Evolutionary conservation across 257 asterid genomes (phyloP), one percentile per base, ranked within the genome.

Genomic region (Forsythia suspensa): DNA sequence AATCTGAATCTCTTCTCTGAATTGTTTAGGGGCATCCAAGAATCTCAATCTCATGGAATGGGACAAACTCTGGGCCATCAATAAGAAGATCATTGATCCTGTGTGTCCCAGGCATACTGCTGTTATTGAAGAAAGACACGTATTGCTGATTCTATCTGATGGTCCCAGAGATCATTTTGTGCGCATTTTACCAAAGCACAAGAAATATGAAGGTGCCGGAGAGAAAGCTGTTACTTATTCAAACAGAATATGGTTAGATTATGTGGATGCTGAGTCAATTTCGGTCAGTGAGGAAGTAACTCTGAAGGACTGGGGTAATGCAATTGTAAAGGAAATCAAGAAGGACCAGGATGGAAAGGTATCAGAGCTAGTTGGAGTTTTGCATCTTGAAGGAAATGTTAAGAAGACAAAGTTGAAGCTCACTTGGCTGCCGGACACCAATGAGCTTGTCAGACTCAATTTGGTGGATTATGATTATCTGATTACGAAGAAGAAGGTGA

Each of bases 1-100:
- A 71, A 63, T 70, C 69, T 80, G 66, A 84, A 43, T 46, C 72
- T 70, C 65, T 52, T 59, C 67, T 74, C 55, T 18, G 11, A 77
- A 73, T 75, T 76, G 20, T 73, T 77, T 72, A 95, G 99, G 99
- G 84, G 98, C 99, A 73, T 95, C 99, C n/a, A 95, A 93, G 90
- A 93, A 95, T 84, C 93, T 95, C 83, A 95, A 95, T 89, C 97
- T 93, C 55, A 92, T 93, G 99, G 99, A 95, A 77, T 95, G 99
- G 99, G 98, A 93, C 85, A 95, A 95, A 84, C 92, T 95, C 52
- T 95, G 99, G 99, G 95, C 99, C 36, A 92, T 92, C 69, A 95
- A 95, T 76, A 95, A 95, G 88, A 95, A 91, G 89, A 90, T 92
- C 65, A 92, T 95, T 42, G 99, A 95, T 84, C 99, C 97, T 21